Percentiles rank a stretch among this genome's conserved stretches.
These are phyloP conservation scores for Elongisporangium senticosum DNA, from an alignment of 352 stramenopile genomes.

Conservation along the genomic window DNA sequence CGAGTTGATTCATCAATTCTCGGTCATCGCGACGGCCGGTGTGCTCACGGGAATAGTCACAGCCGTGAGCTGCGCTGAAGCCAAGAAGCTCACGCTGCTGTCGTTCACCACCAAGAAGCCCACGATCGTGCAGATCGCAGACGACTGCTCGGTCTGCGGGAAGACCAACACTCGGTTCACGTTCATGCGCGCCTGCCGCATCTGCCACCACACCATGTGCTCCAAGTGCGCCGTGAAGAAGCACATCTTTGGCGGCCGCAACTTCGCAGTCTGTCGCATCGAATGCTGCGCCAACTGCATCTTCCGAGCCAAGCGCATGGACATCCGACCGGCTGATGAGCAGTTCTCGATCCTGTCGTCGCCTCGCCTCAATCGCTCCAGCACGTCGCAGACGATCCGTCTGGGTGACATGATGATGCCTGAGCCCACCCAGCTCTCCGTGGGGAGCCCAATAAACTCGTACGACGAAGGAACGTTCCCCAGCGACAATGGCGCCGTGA, in stretches of 20 bases:
- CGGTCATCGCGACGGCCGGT: slow-evolving; percentile 9
- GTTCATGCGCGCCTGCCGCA: slow-evolving; percentile 12
- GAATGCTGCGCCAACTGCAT: slow-evolving; percentile 33
- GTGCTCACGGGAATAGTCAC: slow-evolving; percentile 24
- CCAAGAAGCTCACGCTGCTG: slow-evolving; percentile 23
- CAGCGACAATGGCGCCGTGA: not conserved
- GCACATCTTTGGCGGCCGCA: slow-evolving; percentile 23
- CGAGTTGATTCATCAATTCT: slow-evolving; percentile 9
- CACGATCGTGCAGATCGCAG: not conserved
- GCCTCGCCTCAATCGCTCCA: not conserved
- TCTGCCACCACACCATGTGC: slow-evolving; percentile 19
- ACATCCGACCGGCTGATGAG: slow-evolving; percentile 15
- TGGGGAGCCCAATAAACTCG: not conserved
- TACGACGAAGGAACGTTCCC: not conserved
- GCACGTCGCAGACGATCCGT: not conserved
- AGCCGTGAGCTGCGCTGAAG: slow-evolving; percentile 22
- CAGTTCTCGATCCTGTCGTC: slow-evolving; percentile 18
- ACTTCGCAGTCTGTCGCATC: slow-evolving; percentile 11
- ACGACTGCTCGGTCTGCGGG: not conserved
- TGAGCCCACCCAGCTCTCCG: not conserved
- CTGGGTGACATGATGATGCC: not conserved
- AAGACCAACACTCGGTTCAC: not conserved
- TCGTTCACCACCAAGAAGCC: not conserved
- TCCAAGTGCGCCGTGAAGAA: slow-evolving; percentile 32
- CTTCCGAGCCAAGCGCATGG: slow-evolving; percentile 23